phyloP scores from a whole-genome alignment of 768 basidiomycete species.

The Naganishia vaughanmartiniae region DNA sequence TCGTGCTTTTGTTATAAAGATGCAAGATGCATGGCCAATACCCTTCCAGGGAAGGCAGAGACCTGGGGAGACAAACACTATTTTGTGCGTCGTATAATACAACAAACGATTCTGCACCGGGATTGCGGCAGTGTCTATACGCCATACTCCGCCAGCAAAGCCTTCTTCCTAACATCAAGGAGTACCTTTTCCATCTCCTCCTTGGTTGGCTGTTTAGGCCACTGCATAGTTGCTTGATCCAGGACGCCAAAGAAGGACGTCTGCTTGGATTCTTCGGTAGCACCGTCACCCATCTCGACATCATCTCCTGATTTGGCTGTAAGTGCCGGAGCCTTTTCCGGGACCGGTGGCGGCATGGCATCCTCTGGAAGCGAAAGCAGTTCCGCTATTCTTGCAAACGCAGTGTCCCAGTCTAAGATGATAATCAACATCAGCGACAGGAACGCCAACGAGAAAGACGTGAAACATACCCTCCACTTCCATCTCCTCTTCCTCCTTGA shows the following conservation, averaged over 20 bases:
- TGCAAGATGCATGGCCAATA: too few relatives aligned
- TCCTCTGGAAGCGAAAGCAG: constrained; percentile 24
- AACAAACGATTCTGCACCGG: background rate
- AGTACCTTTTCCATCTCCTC: constrained; percentile 77
- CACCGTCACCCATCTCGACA: constrained; percentile 29
- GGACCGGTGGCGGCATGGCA: constrained; percentile 16
- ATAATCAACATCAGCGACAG: background rate
- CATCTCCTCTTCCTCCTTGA: constrained; percentile 67
- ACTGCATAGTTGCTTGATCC: constrained; percentile 66
- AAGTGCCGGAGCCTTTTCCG: constrained; percentile 16
- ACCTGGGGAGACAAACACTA: too few relatives aligned
- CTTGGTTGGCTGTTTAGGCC: constrained; percentile 70
- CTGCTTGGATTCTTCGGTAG: constrained; percentile 40
- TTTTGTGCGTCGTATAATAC: too few relatives aligned
- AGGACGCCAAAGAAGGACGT: constrained; percentile 65
- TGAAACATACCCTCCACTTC: constrained; percentile 75
- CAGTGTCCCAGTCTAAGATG: constrained; percentile 40
- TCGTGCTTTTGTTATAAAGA: too few relatives aligned
- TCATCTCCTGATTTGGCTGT: constrained; percentile 33
- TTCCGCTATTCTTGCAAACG: constrained; percentile 27
- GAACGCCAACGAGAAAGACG: constrained; percentile 56
- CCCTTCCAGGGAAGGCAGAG: too few relatives aligned
- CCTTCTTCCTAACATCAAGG: constrained; percentile 73
- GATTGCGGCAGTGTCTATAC: constrained; percentile 38
- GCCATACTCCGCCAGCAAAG: constrained; percentile 77